Evolutionary conservation across 768 basidiomycete genomes (phyloP), one percentile per base, ranked within the genome.

Genomic region (Saitozyma podzolica): DNA sequence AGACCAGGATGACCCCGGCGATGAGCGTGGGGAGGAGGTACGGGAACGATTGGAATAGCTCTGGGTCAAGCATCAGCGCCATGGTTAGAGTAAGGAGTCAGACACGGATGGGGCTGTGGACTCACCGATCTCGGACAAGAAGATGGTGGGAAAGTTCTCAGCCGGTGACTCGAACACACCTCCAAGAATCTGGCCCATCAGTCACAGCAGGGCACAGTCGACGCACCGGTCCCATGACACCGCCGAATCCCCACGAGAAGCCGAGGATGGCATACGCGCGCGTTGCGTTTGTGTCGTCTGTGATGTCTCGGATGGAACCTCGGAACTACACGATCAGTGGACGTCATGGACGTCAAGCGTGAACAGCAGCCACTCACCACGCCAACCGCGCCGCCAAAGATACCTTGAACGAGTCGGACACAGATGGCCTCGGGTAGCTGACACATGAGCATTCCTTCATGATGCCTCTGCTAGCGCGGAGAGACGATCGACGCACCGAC

Each of bases 221-320:
- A 83, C 90, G 78, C 67, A 91, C 91, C 88, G 69, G 73, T 64
- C 73, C 73, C 19, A 77, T 71, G 14, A 77, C 76, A 85, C 94
- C 96, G 64, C 95, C 96, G 67, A 98, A 85, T 63, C 93, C 94
- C 96, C 95, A 96, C 68, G 88, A 91, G 78, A 95, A 96, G 86
- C 93, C 94, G 52, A 97, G 82, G 61, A 94, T 90, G 51, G 93
- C 91, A 78, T 97, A 98, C 20, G 95, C 96, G 68, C 92, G 85
- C 29, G 90, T 90, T 80, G 97, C 94, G 79, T 99, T 99, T 56
- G 87, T 89, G 39, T 87, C 81, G 78, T 98, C 94, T 66, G 41
- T 94, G 61, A 99, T 84, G 66, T 88, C 87, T 11, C 90, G 82
- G 55, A 98, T 88, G 17, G 87, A 89, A 11, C 92, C 90, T 73